phyloP scores from a whole-genome alignment of 23 red algal genomes.

The Pyropia yezoensis region DNA sequence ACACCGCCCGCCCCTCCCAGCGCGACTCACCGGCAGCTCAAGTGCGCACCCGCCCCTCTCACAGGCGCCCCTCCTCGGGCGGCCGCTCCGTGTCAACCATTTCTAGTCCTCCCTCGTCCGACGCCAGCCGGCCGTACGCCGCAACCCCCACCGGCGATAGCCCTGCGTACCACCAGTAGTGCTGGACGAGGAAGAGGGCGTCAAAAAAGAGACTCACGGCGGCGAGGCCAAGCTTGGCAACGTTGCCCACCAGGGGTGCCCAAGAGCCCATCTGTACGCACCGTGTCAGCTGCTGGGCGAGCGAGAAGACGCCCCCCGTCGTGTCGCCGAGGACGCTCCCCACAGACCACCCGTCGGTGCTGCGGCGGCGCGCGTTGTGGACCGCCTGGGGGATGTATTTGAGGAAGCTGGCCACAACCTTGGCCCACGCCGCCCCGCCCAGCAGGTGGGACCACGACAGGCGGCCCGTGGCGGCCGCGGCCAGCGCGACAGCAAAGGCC shows the following conservation, averaged over 20 bases:
- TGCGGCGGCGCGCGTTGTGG: constrained; percentile 33
- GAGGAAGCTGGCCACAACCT: constrained; percentile 42
- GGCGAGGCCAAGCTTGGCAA: constrained; percentile 63
- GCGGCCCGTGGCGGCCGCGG: not conserved
- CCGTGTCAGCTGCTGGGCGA: constrained; percentile 43
- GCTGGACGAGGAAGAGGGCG: constrained; percentile 62
- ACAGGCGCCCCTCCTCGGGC: too few relatives aligned
- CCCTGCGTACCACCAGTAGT: constrained; percentile 34
- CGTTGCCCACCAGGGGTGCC: constrained; percentile 55
- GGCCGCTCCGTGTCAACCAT: too few relatives aligned
- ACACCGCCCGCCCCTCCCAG: too few relatives aligned
- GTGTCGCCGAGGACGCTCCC: constrained; percentile 43
- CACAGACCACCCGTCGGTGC: constrained; percentile 50
- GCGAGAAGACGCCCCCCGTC: constrained; percentile 49
- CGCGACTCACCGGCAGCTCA: not conserved
- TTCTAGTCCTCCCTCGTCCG: too few relatives aligned
- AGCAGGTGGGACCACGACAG: constrained; percentile 39
- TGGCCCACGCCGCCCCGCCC: constrained; percentile 12
- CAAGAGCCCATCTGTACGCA: constrained; percentile 13
- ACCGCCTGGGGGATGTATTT: constrained; percentile 71
- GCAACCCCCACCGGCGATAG: too few relatives aligned
- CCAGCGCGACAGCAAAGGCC: constrained; percentile 11
- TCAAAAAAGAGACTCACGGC: constrained; percentile 60
- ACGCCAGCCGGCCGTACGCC: too few relatives aligned
- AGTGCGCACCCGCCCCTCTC: too few relatives aligned